Evolutionary conservation across 2,329 filamentous ascomycete species (phyloP), one percentile per base, ranked within the genome.

Genomic region (Huntiella bhutanensis): DNA sequence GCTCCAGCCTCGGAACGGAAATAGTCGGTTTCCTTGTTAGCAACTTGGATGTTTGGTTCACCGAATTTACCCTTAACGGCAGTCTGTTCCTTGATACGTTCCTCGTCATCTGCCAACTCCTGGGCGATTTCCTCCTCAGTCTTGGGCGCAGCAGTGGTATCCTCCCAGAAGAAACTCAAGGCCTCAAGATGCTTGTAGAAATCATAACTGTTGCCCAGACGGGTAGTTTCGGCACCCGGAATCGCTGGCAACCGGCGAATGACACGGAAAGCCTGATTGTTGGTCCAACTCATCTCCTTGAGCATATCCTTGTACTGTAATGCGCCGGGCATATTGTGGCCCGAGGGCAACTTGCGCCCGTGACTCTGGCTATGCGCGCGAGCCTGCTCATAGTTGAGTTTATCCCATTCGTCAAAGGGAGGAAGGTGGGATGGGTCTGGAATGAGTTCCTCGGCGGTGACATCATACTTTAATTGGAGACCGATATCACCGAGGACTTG

Each of bases 131-230:
- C 19, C n/a, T 37, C 33, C 6, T 60, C 56, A 33, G 60, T 53
- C 6, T 55, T 50, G 3, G 52, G 49, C 4, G 59, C 51, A 28
- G 56, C 56, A 5, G 71, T 73, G 0, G 73, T 71, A 54, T 80
- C 75, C 32, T 76, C 71, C 75, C 75, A 80, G 54, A 67, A 79
- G 1, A 63, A 55, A 2, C 73, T 70, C 54, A 77, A 67, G 19
- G 66, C 57, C 53, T 80, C 75, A 15, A 80, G 62, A 53, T 73
- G 71, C 45, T 72, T 71, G 59, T 71, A 80, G 58, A 80, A 79
- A 57, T 79, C 75, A 53, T 77, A 79, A 4, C 71, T 68, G 52
- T 77, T 77, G 11, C 75, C 75, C 5, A 80, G 59, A 5, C 74
- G 69, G 28, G 68, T 65, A 33, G 69, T 63, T 40, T 65, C 60